These are phyloP conservation scores for Phytophthora vignae DNA, from an alignment of 352 stramenopile species.

Conservation along the genomic window DNA sequence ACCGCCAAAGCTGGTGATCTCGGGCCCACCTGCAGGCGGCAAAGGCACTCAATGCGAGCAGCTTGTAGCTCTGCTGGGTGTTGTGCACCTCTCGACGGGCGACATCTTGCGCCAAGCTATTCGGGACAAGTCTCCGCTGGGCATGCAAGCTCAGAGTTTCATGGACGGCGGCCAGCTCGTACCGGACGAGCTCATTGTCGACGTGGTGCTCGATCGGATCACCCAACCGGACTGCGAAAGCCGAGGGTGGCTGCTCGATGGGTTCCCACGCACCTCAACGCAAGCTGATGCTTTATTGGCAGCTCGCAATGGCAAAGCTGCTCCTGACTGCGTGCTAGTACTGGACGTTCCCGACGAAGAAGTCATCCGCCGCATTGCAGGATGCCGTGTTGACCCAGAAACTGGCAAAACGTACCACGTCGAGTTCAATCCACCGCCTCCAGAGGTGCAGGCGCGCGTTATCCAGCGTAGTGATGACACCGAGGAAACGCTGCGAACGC, in stretches of 20 bases:
- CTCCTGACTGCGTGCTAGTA: constrained; percentile 90
- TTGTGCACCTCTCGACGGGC: constrained; percentile 94
- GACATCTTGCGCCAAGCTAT: constrained; percentile 93
- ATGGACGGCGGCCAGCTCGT: constrained; percentile 93
- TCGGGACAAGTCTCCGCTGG: constrained; percentile 61
- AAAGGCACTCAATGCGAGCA: constrained; percentile 96
- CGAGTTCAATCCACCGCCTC: constrained; percentile 94
- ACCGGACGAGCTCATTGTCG: constrained; percentile 93
- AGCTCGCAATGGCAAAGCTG: constrained; percentile 58
- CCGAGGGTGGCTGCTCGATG: constrained; percentile 94
- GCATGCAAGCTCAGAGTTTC: constrained; percentile 86
- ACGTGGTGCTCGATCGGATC: constrained; percentile 84
- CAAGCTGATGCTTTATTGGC: constrained; percentile 87
- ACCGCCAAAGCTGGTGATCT: constrained; percentile 86
- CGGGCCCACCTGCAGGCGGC: constrained; percentile 90
- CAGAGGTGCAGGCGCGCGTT: constrained; percentile 66
- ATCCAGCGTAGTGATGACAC: constrained; percentile 94
- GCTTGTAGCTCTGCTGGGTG: constrained; percentile 86
- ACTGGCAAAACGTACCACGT: constrained; percentile 97
- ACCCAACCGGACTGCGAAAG: constrained; percentile 82
- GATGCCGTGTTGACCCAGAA: constrained; percentile 94
- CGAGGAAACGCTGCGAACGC: constrained; percentile 90
- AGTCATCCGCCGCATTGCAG: constrained; percentile 96
- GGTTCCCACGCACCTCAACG: constrained; percentile 91
- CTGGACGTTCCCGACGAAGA: constrained; percentile 96